Evolutionary conservation across 108 stramenopile species (phyloP).

Genomic region (Seminavis robusta): DNA sequence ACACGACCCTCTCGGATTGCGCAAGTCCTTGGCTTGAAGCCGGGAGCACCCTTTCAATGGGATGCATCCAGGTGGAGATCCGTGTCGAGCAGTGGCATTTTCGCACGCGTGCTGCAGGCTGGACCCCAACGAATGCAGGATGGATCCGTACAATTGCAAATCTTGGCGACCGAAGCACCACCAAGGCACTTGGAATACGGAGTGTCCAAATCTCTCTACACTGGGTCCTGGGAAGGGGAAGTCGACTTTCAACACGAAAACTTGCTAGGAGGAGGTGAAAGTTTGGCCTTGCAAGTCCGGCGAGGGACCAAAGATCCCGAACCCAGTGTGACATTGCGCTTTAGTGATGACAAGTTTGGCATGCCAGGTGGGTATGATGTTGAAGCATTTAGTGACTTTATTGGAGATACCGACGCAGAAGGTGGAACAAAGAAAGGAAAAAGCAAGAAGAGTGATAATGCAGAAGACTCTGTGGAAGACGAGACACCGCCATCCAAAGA

Average conservation of each 20-base stretch:
- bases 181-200: slow-evolving; percentile 82
- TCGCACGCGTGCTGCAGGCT: slow-evolving; percentile 26
- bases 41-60: slow-evolving; percentile 68
- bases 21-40: slow-evolving; percentile 41
- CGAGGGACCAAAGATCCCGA: slow-evolving; percentile 65
- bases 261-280: slow-evolving; percentile 79
- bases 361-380: slow-evolving; percentile 63
- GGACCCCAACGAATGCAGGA: slow-evolving; percentile 36
- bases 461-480: not conserved
- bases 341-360: slow-evolving; percentile 57
- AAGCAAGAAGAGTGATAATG: not conserved
- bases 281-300: slow-evolving; percentile 51
- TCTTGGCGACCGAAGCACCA: slow-evolving; percentile 68
- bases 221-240: slow-evolving; percentile 75
- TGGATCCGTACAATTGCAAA: slow-evolving; percentile 64
- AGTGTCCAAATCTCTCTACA: slow-evolving; percentile 70
- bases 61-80: slow-evolving; percentile 29
- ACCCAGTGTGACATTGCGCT: slow-evolving; percentile 34
- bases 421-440: not conserved
- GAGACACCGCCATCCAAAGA: not conserved
- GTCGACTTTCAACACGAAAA: slow-evolving; percentile 73
- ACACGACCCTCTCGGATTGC: slow-evolving; percentile 62
- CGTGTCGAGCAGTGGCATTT: slow-evolving; percentile 56
- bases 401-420: slow-evolving; percentile 38
- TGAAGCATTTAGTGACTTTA: slow-evolving; percentile 68